Percentiles rank a stretch among this genome's conserved stretches.
Conservation (phyloP, 164 flowering plant species). For the Hamamelis virginiana region DNA sequence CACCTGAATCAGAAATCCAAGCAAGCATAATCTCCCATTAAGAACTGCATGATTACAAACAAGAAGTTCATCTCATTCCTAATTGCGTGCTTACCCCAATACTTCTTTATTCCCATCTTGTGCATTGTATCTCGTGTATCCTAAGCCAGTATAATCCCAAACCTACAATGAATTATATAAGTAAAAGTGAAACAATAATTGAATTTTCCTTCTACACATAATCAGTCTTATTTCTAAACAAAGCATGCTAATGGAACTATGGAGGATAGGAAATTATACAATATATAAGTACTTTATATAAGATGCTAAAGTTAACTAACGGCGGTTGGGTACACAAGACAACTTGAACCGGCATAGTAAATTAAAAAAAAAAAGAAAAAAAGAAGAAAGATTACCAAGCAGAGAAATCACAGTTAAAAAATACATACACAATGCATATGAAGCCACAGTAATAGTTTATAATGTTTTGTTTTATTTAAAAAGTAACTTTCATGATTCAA, state of each 20-base stretch:
- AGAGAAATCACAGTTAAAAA: neutral
- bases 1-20: too few relatives aligned
- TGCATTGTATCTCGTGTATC: constrained; percentile 88
- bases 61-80: neutral
- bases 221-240: neutral
- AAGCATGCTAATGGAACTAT: neutral
- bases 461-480: too few relatives aligned
- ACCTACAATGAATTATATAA: constrained; percentile 46
- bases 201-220: neutral
- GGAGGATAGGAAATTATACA: neutral
- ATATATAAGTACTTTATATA: neutral
- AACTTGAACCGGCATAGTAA: neutral
- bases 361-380: neutral
- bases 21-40: too few relatives aligned
- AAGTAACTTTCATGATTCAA: too few relatives aligned
- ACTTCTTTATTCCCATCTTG: constrained; percentile 76
- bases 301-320: neutral
- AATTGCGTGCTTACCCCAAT: constrained; percentile 63
- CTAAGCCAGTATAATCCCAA: constrained; percentile 97
- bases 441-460: too few relatives aligned
- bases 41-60: constrained; percentile 8
- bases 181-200: neutral
- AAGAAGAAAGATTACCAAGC: too few relatives aligned
- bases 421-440: too few relatives aligned
- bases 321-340: neutral